Conservation (phyloP, 805 yeast species). For the Priceomyces castillae region DNA sequence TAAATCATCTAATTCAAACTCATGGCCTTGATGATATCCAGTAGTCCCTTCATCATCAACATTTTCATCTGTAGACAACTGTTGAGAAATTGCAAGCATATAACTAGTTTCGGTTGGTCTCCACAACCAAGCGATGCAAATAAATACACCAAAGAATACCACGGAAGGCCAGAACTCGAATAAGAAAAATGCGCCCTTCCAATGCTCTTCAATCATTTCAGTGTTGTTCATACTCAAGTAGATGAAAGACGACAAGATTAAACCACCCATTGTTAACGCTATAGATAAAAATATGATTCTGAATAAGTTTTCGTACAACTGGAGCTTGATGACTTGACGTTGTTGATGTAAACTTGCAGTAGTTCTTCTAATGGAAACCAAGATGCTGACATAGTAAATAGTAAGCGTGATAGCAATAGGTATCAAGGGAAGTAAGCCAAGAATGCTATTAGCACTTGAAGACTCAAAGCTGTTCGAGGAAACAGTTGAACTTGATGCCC, state of each 20-base stretch:
- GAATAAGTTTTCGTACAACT: slow-evolving; percentile 79
- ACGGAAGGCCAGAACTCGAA: slow-evolving; percentile 95
- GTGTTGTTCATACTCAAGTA: slow-evolving; percentile 71
- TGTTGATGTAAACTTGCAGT: slow-evolving; percentile 72
- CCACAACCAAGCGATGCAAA: slow-evolving; percentile 87
- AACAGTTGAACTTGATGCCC: slow-evolving; percentile 22
- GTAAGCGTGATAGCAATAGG: slow-evolving; percentile 73
- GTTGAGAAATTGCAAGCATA: slow-evolving; percentile 91
- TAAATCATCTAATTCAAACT: slow-evolving; percentile 58
- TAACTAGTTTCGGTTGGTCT: slow-evolving; percentile 96
- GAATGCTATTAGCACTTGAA: slow-evolving; percentile 43
- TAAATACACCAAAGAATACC: slow-evolving; percentile 79
- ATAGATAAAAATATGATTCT: slow-evolving; percentile 71
- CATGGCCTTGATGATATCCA: slow-evolving; percentile 44
- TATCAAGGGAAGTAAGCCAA: slow-evolving; percentile 58
- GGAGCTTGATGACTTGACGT: slow-evolving; percentile 86
- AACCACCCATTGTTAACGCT: slow-evolving; percentile 65
- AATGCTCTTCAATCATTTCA: slow-evolving; percentile 77
- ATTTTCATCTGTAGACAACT: slow-evolving; percentile 79
- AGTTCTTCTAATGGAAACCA: slow-evolving; percentile 72
- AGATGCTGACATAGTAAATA: slow-evolving; percentile 69
- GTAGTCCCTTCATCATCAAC: slow-evolving; percentile 38
- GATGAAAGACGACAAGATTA: slow-evolving; percentile 65
- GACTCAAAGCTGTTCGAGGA: slow-evolving; percentile 48
- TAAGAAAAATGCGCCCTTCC: slow-evolving; percentile 88